phyloP scores from a whole-genome alignment of 805 yeast genomes.

The Kodamaea neixiangensis region DNA sequence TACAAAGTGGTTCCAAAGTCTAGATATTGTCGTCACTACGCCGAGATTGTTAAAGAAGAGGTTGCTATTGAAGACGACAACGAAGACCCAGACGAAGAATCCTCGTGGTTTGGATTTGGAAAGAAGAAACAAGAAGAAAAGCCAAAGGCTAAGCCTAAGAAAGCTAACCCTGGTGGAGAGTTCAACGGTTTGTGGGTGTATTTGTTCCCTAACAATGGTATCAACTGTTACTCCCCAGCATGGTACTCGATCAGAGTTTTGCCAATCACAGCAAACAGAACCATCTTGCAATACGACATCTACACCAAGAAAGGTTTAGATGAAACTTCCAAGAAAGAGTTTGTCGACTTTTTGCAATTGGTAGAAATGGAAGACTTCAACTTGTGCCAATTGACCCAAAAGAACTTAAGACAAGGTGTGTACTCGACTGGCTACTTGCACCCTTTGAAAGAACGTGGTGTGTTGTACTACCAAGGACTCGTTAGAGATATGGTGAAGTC shows the following conservation, averaged over 20 bases:
- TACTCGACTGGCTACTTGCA: slow-evolving; percentile 61
- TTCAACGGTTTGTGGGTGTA: slow-evolving; percentile 66
- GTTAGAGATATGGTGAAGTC: slow-evolving; percentile 60
- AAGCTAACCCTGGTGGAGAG: slow-evolving; percentile 59
- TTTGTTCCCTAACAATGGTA: slow-evolving; percentile 59
- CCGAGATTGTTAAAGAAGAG: slow-evolving; percentile 48
- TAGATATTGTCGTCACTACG: slow-evolving; percentile 63
- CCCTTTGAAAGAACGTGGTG: slow-evolving; percentile 61
- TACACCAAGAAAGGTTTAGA: slow-evolving; percentile 60
- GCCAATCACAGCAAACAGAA: slow-evolving; percentile 54
- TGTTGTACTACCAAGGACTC: slow-evolving; percentile 54
- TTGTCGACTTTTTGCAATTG: slow-evolving; percentile 62
- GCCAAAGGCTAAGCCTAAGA: slow-evolving; percentile 20
- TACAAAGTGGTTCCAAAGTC: slow-evolving; percentile 61
- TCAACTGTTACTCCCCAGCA: slow-evolving; percentile 67
- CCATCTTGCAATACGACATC: slow-evolving; percentile 60
- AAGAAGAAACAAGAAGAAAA: slow-evolving; percentile 22
- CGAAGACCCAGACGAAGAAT: slow-evolving; percentile 28
- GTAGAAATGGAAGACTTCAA: slow-evolving; percentile 63
- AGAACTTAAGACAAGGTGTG: slow-evolving; percentile 61
- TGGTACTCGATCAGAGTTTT: slow-evolving; percentile 64
- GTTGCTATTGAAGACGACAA: slow-evolving; percentile 30
- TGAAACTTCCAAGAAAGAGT: slow-evolving; percentile 55
- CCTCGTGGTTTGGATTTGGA: slow-evolving; percentile 57
- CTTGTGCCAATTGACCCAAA: slow-evolving; percentile 59